These are phyloP conservation scores for Colletotrichum chrysophilum DNA, from an alignment of 2,329 filamentous ascomycete genomes.

Conservation along the genomic window DNA sequence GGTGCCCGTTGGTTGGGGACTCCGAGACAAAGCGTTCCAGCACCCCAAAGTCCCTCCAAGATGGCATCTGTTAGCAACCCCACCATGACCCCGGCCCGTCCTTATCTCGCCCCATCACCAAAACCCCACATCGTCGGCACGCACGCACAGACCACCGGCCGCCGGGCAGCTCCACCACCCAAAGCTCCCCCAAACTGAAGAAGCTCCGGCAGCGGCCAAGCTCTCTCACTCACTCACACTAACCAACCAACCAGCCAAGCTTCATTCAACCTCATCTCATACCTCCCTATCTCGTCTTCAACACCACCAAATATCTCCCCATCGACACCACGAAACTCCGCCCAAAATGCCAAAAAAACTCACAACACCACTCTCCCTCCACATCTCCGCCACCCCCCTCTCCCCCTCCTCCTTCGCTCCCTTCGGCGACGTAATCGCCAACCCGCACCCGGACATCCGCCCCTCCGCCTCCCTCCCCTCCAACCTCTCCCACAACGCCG, in stretches of 20 bases:
- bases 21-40: slow-evolving; percentile 14
- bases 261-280: not conserved
- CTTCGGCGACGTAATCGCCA: slow-evolving; percentile 84
- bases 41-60: not conserved
- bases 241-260: not conserved
- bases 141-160: not conserved
- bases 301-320: not conserved
- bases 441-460: slow-evolving; percentile 66
- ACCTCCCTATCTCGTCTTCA: not conserved
- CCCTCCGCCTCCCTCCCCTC: slow-evolving; percentile 51
- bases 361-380: slow-evolving; percentile 25
- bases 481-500: slow-evolving; percentile 43
- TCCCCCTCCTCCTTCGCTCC: slow-evolving; percentile 71
- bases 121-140: not conserved
- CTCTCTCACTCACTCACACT: not conserved
- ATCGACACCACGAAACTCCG: not conserved
- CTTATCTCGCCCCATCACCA: not conserved
- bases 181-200: not conserved
- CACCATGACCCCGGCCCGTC: not conserved
- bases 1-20: not conserved
- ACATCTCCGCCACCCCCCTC: slow-evolving; percentile 68
- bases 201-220: not conserved
- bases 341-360: slow-evolving; percentile 5
- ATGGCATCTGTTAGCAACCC: not conserved
- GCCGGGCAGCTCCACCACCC: not conserved